These are phyloP conservation scores for Ustilago trichophora DNA, from an alignment of 1,284 basidiomycete species.

Conservation along the genomic window DNA sequence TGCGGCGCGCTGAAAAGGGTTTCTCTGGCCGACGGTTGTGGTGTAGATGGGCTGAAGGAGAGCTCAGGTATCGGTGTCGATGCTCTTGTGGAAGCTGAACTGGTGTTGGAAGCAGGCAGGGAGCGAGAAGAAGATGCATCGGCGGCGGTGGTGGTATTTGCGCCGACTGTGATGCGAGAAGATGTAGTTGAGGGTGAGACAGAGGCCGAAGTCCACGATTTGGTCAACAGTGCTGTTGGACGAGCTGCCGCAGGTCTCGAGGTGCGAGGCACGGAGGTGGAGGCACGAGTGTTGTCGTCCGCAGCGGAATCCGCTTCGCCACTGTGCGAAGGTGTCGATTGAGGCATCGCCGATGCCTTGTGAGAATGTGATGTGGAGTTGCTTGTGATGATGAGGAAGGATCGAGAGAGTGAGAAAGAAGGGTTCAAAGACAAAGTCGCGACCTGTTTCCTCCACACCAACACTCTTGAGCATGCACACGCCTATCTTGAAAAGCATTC, in stretches of 20 bases:
- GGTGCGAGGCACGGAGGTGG: conserved; percentile 1
- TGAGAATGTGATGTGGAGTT: too few relatives aligned
- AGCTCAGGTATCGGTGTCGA: conserved; percentile 30
- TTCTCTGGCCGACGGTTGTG: conserved; percentile 1
- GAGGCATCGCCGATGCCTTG: too few relatives aligned
- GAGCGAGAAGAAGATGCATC: conserved; percentile 6
- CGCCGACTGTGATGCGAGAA: conserved; percentile 26
- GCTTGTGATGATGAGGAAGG: too few relatives aligned
- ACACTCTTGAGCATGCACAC: conserved; percentile 25
- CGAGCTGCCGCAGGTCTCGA: conserved; percentile 4
- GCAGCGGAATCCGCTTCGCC: not conserved
- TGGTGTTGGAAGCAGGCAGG: conserved; percentile 10
- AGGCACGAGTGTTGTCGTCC: conserved; percentile 5
- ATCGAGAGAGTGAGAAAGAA: too few relatives aligned
- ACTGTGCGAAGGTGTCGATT: not conserved
- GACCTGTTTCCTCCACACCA: conserved; percentile 43
- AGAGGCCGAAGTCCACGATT: conserved; percentile 31
- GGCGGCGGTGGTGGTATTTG: conserved; percentile 36
- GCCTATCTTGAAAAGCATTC: too few relatives aligned
- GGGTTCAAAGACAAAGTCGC: too few relatives aligned
- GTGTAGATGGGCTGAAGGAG: conserved; percentile 15
- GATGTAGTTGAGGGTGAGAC: conserved; percentile 24
- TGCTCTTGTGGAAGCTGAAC: conserved; percentile 23
- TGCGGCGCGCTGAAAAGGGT: not conserved
- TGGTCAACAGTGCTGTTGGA: conserved; percentile 15